These are phyloP conservation scores for Coemansia sp. DNA, from an alignment of 192 early-diverging fungal genomes.

Conservation along the genomic window DNA sequence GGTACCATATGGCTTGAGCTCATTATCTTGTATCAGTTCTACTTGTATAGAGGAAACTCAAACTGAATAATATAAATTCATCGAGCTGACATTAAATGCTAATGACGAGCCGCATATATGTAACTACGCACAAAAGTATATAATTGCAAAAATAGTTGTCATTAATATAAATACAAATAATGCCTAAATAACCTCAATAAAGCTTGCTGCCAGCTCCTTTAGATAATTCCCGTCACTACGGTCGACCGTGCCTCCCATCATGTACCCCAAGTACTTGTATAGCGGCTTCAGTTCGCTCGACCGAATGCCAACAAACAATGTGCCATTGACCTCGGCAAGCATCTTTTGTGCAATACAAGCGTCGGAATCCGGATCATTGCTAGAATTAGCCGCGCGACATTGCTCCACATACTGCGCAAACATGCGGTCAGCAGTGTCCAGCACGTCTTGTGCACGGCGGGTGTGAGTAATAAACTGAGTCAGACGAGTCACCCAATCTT, in stretches of 20 bases:
- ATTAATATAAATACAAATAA: not conserved
- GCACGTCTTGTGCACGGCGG: not conserved
- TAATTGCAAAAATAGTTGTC: not conserved
- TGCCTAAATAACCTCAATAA: slow-evolving; percentile 3
- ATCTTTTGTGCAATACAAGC: slow-evolving; percentile 17
- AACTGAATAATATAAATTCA: not conserved
- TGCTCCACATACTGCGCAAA: slow-evolving; percentile 8
- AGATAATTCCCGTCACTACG: slow-evolving; percentile 3
- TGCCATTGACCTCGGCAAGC: slow-evolving; percentile 17
- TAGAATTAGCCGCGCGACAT: not conserved
- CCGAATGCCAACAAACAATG: slow-evolving; percentile 29
- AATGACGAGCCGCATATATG: not conserved
- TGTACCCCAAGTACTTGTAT: slow-evolving; percentile 25
- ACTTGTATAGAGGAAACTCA: slow-evolving; percentile 44
- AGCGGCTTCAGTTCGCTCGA: slow-evolving; percentile 29
- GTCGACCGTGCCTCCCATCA: not conserved
- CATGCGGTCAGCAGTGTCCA: slow-evolving; percentile 21
- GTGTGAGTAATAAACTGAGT: slow-evolving; percentile 1
- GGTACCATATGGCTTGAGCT: slow-evolving; percentile 75
- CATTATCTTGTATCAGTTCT: slow-evolving; percentile 68
- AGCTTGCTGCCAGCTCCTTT: slow-evolving; percentile 21
- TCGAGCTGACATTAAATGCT: not conserved
- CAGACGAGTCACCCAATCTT: slow-evolving; percentile 15
- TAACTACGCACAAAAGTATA: not conserved
- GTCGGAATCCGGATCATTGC: not conserved